Percentiles rank a stretch among this genome's conserved stretches.
phyloP scores from a whole-genome alignment of 2,329 filamentous ascomycete genomes.

The Aschersonia sp. region DNA sequence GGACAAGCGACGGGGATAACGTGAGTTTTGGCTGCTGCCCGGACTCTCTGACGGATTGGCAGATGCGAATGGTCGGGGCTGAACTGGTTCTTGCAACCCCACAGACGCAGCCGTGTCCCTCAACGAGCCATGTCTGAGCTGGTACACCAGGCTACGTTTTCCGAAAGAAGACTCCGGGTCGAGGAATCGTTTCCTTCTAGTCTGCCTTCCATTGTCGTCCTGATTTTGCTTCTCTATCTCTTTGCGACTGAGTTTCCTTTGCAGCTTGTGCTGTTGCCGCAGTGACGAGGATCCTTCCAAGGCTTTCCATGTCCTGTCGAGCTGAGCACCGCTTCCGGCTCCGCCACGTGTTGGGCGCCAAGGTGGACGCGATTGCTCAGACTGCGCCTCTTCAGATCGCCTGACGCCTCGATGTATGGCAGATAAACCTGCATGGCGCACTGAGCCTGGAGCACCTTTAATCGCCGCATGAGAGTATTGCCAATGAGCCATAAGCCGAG shows the following conservation, averaged over 20 bases:
- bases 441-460: neutral
- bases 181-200: conserved; percentile 36
- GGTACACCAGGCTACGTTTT: conserved; percentile 40
- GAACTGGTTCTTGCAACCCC: conserved; percentile 12
- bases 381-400: conserved; percentile 22
- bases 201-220: conserved; percentile 20
- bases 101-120: conserved; percentile 13
- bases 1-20: neutral
- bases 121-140: conserved; percentile 30
- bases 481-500: neutral
- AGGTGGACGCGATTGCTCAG: conserved; percentile 9
- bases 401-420: conserved; percentile 56
- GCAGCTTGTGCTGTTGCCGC: conserved; percentile 27
- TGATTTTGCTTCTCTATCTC: conserved; percentile 18
- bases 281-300: conserved; percentile 13
- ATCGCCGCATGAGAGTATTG: neutral
- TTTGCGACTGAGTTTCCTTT: conserved; percentile 34
- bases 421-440: conserved; percentile 32
- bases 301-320: conserved; percentile 11
- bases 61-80: conserved; percentile 1
- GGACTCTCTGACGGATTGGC: neutral
- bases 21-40: too few species aligned
- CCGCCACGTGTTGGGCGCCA: conserved; percentile 2
- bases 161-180: conserved; percentile 34
- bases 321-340: conserved; percentile 3